phyloP scores from a whole-genome alignment of 2,329 filamentous ascomycete genomes.

The Calonectria hawksworthii region DNA sequence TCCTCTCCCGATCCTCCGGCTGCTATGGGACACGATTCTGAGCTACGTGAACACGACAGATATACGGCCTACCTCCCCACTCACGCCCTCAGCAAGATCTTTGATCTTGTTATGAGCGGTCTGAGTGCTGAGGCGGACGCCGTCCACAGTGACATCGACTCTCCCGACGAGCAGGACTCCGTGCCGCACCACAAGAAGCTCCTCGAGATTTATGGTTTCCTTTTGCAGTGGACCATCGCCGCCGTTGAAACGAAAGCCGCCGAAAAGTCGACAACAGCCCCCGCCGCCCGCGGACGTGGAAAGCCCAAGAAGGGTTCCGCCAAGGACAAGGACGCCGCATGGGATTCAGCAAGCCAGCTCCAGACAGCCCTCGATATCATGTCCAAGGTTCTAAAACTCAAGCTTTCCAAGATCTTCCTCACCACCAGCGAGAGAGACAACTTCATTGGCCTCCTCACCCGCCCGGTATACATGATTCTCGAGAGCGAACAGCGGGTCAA shows the following conservation, averaged over 20 bases:
- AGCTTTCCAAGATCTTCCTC: slow-evolving; percentile 91
- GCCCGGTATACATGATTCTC: slow-evolving; percentile 92
- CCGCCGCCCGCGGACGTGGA: slow-evolving; percentile 79
- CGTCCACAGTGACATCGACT: slow-evolving; percentile 88
- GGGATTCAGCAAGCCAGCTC: slow-evolving; percentile 91
- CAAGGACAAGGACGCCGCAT: slow-evolving; percentile 86
- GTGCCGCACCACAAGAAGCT: slow-evolving; percentile 90
- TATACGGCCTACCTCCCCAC: slow-evolving; percentile 84
- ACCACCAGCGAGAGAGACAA: slow-evolving; percentile 97
- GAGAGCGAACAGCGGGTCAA: slow-evolving; percentile 96
- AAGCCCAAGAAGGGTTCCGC: slow-evolving; percentile 83
- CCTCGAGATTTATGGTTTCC: slow-evolving; percentile 93
- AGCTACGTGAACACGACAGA: slow-evolving; percentile 76
- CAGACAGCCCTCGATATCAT: slow-evolving; percentile 92
- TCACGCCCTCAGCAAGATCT: slow-evolving; percentile 89
- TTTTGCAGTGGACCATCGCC: slow-evolving; percentile 94
- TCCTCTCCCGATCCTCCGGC: slow-evolving; percentile 37
- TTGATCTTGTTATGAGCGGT: slow-evolving; percentile 90
- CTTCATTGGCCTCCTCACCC: slow-evolving; percentile 91
- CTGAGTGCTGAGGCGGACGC: slow-evolving; percentile 88
- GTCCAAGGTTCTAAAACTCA: slow-evolving; percentile 95
- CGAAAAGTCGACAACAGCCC: slow-evolving; percentile 82
- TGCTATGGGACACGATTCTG: slow-evolving; percentile 46
- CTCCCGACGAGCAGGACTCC: slow-evolving; percentile 87
- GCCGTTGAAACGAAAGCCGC: slow-evolving; percentile 95